Evolutionary conservation across 495 filamentous ascomycete species (phyloP).

Genomic region (Daldinia bambusicola): DNA sequence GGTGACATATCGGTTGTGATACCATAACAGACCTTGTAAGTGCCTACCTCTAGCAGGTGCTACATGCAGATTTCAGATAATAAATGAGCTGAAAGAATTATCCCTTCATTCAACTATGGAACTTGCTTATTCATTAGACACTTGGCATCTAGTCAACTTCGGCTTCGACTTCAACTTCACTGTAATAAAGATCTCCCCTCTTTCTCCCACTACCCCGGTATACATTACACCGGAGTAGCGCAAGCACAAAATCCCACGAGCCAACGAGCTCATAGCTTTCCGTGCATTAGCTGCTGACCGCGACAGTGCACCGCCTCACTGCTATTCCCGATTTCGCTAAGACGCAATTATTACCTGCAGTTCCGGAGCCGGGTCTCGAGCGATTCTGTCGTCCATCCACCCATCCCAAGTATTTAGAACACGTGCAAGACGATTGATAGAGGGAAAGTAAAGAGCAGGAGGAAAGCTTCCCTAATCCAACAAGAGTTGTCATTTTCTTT

Average conservation of each 20-base stretch:
- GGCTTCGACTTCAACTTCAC: not conserved
- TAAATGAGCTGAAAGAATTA: not conserved
- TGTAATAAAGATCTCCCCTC: not conserved
- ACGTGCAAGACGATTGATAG: constrained; percentile 39
- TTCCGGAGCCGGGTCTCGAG: constrained; percentile 32
- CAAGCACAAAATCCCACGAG: constrained; percentile 19
- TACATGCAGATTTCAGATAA: not conserved
- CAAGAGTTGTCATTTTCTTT: constrained; percentile 21
- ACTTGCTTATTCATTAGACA: too few relatives aligned
- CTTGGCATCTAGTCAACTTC: too few relatives aligned
- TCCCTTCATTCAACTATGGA: not conserved
- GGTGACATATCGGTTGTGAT: not conserved
- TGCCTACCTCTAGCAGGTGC: not conserved
- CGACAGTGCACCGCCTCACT: constrained; percentile 42
- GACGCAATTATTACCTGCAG: constrained; percentile 44
- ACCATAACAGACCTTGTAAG: not conserved
- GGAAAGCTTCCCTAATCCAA: too few relatives aligned
- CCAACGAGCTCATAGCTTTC: constrained; percentile 27
- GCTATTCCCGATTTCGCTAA: constrained; percentile 34
- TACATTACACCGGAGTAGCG: not conserved
- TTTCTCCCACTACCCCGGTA: not conserved
- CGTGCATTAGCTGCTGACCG: constrained; percentile 35
- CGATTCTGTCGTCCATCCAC: constrained; percentile 32
- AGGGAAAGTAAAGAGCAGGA: constrained; percentile 3
- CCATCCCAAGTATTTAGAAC: constrained; percentile 36